Evolutionary conservation across 192 early-diverging fungal species (phyloP).

Genomic region (Backusella westeae): DNA sequence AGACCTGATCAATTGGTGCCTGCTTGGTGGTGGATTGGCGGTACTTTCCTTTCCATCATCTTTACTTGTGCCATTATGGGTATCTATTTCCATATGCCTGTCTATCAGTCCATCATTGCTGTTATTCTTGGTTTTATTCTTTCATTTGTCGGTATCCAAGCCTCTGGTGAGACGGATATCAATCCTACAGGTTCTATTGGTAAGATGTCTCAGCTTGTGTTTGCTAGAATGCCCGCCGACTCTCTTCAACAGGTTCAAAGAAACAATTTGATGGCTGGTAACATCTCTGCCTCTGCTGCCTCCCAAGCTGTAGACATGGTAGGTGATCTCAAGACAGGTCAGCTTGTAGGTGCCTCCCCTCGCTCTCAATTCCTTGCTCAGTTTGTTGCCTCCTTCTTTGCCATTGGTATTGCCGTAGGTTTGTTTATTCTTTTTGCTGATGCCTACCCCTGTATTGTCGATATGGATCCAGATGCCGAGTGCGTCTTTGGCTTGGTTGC

Average conservation of each 20-base stretch:
- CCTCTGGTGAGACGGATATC: conserved; percentile 66
- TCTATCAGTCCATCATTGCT: conserved; percentile 58
- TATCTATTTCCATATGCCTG: conserved; percentile 51
- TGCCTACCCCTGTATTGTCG: conserved; percentile 65
- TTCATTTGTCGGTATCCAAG: conserved; percentile 62
- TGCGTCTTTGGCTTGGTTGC: conserved; percentile 36
- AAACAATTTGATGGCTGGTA: conserved; percentile 59
- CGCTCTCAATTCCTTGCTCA: conserved; percentile 64
- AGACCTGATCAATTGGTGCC: conserved; percentile 50
- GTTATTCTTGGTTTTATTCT: conserved; percentile 64
- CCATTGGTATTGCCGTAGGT: conserved; percentile 52
- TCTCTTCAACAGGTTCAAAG: conserved; percentile 38
- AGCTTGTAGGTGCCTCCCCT: conserved; percentile 60
- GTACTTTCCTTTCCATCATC: conserved; percentile 47
- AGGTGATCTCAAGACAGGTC: conserved; percentile 67
- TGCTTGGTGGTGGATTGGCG: conserved; percentile 50
- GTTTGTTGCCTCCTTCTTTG: conserved; percentile 56
- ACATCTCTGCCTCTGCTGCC: conserved; percentile 55
- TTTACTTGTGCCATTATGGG: conserved; percentile 57
- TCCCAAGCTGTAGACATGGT: conserved; percentile 67
- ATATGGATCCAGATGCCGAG: background rate
- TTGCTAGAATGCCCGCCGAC: conserved; percentile 50
- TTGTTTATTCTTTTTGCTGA: conserved; percentile 57
- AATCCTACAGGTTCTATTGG: conserved; percentile 62
- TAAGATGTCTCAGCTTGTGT: conserved; percentile 64